phyloP scores from a whole-genome alignment of 331 rosid genomes.

The Prunus yedoensis region DNA sequence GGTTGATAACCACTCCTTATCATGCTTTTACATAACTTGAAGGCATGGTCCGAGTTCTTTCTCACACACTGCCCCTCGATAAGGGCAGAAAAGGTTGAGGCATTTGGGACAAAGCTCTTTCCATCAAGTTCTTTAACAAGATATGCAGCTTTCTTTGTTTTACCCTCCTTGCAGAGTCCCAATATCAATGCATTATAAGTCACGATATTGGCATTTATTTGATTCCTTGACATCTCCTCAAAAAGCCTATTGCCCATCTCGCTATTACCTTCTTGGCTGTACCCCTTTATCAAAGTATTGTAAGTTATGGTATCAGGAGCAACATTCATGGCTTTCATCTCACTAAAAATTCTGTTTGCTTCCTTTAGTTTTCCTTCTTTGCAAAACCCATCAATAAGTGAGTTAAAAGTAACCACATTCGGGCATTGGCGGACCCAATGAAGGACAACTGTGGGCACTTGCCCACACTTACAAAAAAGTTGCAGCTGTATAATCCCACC shows the following conservation, averaged over 20 bases:
- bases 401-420: conserved; percentile 59
- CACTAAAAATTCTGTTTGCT: conserved; percentile 58
- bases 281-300: conserved; percentile 29
- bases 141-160: conserved; percentile 77
- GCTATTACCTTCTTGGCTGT: conserved; percentile 40
- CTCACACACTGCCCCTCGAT: conserved; percentile 62
- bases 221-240: conserved; percentile 69
- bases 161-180: conserved; percentile 81
- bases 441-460: too few relatives aligned
- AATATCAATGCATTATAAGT: conserved; percentile 81
- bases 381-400: conserved; percentile 71
- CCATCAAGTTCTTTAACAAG: conserved; percentile 66
- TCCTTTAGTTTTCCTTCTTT: conserved; percentile 60
- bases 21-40: conserved; percentile 69
- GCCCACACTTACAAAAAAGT: too few relatives aligned
- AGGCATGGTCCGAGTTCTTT: conserved; percentile 64
- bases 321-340: conserved; percentile 66
- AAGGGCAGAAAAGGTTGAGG: conserved; percentile 78
- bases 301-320: conserved; percentile 37
- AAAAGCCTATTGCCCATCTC: conserved; percentile 48
- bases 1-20: conserved; percentile 53
- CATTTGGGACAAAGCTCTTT: conserved; percentile 59
- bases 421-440: too few relatives aligned
- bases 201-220: conserved; percentile 62
- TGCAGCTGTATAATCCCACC: too few relatives aligned